Percentiles rank a stretch among this genome's conserved stretches.
These are phyloP conservation scores for Russula griseocarnosa DNA, from an alignment of 768 basidiomycete species.

Conservation along the genomic window DNA sequence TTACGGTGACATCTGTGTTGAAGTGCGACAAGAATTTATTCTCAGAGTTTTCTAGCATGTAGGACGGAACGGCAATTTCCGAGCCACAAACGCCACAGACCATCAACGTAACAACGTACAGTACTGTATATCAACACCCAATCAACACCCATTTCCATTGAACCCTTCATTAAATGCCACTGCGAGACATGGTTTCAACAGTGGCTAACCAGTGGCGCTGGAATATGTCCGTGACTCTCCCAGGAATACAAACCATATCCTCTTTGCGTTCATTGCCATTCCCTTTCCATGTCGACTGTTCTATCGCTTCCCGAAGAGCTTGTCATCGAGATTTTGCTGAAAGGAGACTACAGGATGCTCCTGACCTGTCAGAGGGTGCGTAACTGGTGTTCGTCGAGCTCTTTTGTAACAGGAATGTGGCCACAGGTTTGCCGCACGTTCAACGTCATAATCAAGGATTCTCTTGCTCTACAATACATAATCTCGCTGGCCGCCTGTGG, in stretches of 20 bases:
- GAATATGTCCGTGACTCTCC: background rate
- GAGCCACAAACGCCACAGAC: too few relatives aligned
- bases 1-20: too few relatives aligned
- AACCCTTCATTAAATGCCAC: too few relatives aligned
- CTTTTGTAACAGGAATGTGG: background rate
- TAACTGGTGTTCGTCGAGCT: background rate
- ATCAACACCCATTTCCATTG: too few relatives aligned
- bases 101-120: too few relatives aligned
- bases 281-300: slow-evolving; percentile 11
- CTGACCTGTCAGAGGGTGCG: slow-evolving; percentile 15
- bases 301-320: slow-evolving; percentile 22
- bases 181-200: background rate
- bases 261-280: background rate
- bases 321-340: slow-evolving; percentile 17
- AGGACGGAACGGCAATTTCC: too few relatives aligned
- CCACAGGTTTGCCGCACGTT: slow-evolving; percentile 17
- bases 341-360: slow-evolving; percentile 13
- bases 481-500: slow-evolving; percentile 18
- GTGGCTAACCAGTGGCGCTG: background rate
- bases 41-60: too few relatives aligned
- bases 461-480: slow-evolving; percentile 18
- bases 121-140: too few relatives aligned
- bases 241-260: slow-evolving; percentile 9
- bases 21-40: too few relatives aligned
- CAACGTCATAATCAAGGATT: slow-evolving; percentile 12